Evolutionary conservation across 139 green algal species (phyloP).

Genomic region (Chara braunii): DNA sequence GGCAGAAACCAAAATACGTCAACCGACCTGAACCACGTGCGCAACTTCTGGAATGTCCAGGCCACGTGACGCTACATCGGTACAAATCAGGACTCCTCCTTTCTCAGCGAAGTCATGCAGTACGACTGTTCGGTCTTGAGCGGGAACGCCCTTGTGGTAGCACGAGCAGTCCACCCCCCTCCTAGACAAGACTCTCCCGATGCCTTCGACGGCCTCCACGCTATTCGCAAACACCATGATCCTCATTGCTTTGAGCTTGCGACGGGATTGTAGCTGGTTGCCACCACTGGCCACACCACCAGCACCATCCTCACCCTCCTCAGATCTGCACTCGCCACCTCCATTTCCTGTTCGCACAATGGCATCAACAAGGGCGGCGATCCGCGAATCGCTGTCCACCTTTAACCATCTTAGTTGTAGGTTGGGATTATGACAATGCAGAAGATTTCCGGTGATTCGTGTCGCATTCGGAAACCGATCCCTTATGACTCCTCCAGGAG

Average conservation of each 20-base stretch:
- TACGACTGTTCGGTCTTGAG: constrained; percentile 40
- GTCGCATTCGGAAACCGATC: constrained; percentile 19
- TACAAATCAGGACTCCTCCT: constrained; percentile 78
- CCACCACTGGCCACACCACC: too few species aligned
- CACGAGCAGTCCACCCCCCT: constrained; percentile 34
- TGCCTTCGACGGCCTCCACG: constrained; percentile 43
- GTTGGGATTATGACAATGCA: constrained; percentile 31
- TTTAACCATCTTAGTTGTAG: too few species aligned
- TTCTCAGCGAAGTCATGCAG: constrained; percentile 44
- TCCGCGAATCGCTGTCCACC: too few species aligned
- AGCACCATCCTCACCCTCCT: too few species aligned
- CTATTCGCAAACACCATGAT: constrained; percentile 75
- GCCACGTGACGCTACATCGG: constrained; percentile 79
- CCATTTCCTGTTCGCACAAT: too few species aligned
- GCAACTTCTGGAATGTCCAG: constrained; percentile 67
- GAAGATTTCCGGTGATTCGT: constrained; percentile 13
- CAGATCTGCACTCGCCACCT: too few species aligned
- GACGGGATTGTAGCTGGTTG: too few species aligned
- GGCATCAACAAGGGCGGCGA: too few species aligned
- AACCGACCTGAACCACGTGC: constrained; percentile 42
- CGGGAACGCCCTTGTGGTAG: constrained; percentile 40
- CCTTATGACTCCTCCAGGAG: constrained; percentile 17
- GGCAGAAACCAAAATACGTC: too few species aligned
- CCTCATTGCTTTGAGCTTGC: too few species aligned
- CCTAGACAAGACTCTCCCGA: constrained; percentile 8